Conservation (phyloP, 345 rosid species). For the Theobroma cacao region DNA sequence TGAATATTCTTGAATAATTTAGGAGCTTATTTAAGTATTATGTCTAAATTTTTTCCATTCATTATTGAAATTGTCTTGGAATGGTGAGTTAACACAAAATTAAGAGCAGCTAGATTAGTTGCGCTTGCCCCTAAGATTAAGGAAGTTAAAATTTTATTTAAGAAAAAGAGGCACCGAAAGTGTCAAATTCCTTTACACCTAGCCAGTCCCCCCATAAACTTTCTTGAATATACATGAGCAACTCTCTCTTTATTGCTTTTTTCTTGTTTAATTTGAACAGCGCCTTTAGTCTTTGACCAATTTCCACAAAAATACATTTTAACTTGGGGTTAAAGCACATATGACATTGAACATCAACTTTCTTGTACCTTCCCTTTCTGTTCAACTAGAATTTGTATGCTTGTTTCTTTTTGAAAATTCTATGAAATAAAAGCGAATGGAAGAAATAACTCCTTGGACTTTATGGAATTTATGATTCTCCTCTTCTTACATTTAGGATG, state of each 20-base stretch:
- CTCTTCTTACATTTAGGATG: too few relatives aligned
- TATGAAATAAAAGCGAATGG: too few relatives aligned
- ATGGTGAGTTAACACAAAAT: background rate
- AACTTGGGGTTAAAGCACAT: background rate
- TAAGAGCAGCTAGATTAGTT: background rate
- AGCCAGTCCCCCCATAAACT: background rate
- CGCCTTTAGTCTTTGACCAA: background rate
- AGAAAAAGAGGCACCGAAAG: conserved; percentile 31
- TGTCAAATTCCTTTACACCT: conserved; percentile 20
- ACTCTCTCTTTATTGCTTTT: background rate
- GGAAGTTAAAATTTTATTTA: background rate
- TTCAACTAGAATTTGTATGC: too few relatives aligned
- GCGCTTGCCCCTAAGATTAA: background rate
- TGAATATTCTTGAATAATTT: too few relatives aligned
- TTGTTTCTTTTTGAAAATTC: too few relatives aligned
- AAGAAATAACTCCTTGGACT: too few relatives aligned
- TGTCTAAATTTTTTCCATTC: too few relatives aligned
- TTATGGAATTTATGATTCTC: too few relatives aligned
- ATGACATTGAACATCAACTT: background rate
- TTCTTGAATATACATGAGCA: background rate
- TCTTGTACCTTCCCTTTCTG: background rate
- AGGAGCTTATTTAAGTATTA: too few relatives aligned
- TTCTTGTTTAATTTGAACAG: background rate
- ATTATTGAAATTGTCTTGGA: too few relatives aligned
- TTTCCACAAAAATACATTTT: background rate